Base-by-base conservation (phyloP, 2,329 filamentous ascomycete species). In the Calonectria crousiana region DNA sequence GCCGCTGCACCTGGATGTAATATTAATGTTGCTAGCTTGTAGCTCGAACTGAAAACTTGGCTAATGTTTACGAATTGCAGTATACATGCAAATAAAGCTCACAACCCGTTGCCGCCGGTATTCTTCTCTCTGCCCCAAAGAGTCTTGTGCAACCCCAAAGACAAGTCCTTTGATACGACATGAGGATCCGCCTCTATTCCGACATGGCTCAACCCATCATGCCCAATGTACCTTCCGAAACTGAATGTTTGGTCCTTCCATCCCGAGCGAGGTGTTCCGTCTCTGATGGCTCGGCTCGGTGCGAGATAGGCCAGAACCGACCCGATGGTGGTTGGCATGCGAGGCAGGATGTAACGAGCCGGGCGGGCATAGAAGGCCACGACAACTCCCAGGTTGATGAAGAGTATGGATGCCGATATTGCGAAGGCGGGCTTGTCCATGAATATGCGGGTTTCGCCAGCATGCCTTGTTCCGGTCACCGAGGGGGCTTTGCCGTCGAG, bases 181-280 rank as follows among this genome's bases (percentile, higher is more conserved):
- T 60, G 32, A 1, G 69, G 64, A 36, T 72, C 69, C 28, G 36
- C 32, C 30, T 74, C 72, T 38, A 74, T 53, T 3, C 72, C 72
- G 6, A 74, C 20, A 44, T 74, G 44, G 1, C 36, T 47, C 23
- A 47, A 28, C 9, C 67, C 72, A 13, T 71, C 67, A 5, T n/a
- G n/a, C n/a, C n/a, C n/a, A n/a, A n/a, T n/a, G n/a, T n/a, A n/a
- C n/a, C n/a, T n/a, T n/a, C n/a, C n/a, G n/a, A n/a, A n/a, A n/a
- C n/a, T n/a, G n/a, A n/a, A n/a, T n/a, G n/a, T n/a, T n/a, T n/a
- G n/a, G n/a, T n/a, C n/a, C n/a, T n/a, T n/a, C n/a, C n/a, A n/a
- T n/a, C n/a, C n/a, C n/a, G n/a, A n/a, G n/a, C n/a, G n/a, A n/a
- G n/a, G n/a, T n/a, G n/a, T n/a, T n/a, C n/a, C n/a, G n/a, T n/a